phyloP scores from a whole-genome alignment of 2,329 filamentous ascomycete genomes.

The Aspergillus sclerotialis region DNA sequence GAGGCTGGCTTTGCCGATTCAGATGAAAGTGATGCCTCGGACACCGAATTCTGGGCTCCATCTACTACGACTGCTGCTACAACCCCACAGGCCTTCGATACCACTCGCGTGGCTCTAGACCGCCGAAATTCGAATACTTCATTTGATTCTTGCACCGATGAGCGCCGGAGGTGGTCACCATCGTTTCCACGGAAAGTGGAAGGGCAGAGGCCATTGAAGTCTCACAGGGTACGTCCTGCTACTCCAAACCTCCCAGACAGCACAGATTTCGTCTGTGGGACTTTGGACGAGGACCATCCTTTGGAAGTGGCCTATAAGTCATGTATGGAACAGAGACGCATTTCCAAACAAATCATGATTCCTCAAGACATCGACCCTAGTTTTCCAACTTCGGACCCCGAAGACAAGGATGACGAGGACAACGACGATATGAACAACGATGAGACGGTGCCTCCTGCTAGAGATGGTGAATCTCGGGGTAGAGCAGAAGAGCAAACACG shows the following conservation, averaged over 20 bases:
- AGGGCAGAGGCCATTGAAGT: slow-evolving; percentile 33
- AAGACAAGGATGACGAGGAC: slow-evolving; percentile 74
- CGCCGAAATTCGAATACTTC: slow-evolving; percentile 49
- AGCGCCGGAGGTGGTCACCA: slow-evolving; percentile 22
- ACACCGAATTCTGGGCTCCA: slow-evolving; percentile 59
- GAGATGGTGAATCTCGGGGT: slow-evolving; percentile 43
- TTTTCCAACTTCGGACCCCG: slow-evolving; percentile 89
- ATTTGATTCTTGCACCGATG: slow-evolving; percentile 42
- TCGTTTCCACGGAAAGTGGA: slow-evolving; percentile 18
- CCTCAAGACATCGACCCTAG: slow-evolving; percentile 98
- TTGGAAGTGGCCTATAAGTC: slow-evolving; percentile 91
- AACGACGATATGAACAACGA: slow-evolving; percentile 51
- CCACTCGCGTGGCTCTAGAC: slow-evolving; percentile 39
- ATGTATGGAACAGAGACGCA: slow-evolving; percentile 71
- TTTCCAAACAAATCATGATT: slow-evolving; percentile 70
- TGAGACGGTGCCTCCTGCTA: slow-evolving; percentile 47
- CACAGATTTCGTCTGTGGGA: slow-evolving; percentile 98
- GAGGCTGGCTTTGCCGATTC: slow-evolving; percentile 64
- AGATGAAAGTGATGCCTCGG: slow-evolving; percentile 60
- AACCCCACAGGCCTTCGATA: slow-evolving; percentile 46
- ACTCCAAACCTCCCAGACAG: slow-evolving; percentile 88
- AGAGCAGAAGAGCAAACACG: slow-evolving; percentile 39
- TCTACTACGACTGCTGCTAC: slow-evolving; percentile 42
- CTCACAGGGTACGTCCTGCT: slow-evolving; percentile 54
- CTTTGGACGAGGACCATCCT: slow-evolving; percentile 87